A percentile compares a stretch with the other conserved stretches of the same genome.
These are phyloP conservation scores for Candida nitratophila DNA, from an alignment of 805 yeast genomes.

Conservation along the genomic window DNA sequence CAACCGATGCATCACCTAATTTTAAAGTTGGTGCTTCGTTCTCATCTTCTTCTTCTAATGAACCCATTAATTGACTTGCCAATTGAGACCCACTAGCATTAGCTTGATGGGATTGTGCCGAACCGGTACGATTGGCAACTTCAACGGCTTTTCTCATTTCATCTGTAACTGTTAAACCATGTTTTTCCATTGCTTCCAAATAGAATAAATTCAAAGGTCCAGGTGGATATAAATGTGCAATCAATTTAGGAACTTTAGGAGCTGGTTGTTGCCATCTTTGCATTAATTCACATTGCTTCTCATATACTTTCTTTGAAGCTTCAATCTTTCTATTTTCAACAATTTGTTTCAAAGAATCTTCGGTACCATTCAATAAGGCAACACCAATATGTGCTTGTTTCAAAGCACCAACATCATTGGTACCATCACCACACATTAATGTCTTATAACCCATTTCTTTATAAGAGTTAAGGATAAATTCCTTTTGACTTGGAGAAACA, in stretches of 20 bases:
- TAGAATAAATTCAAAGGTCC: constrained; percentile 89
- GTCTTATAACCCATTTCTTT: constrained; percentile 89
- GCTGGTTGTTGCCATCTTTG: constrained; percentile 75
- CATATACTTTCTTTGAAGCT: constrained; percentile 58
- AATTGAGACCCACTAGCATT: constrained; percentile 32
- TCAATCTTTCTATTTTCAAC: constrained; percentile 73
- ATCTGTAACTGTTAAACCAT: constrained; percentile 73
- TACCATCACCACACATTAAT: constrained; percentile 99
- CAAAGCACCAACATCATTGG: constrained; percentile 99
- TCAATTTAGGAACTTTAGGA: constrained; percentile 76
- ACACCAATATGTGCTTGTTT: constrained; percentile 98
- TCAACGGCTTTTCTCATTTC: constrained; percentile 60
- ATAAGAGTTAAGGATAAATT: constrained; percentile 74
- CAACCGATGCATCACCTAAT: constrained; percentile 97
- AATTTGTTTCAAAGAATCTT: constrained; percentile 83
- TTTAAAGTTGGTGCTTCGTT: constrained; percentile 87
- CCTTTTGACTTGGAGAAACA: constrained; percentile 95
- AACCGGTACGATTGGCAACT: constrained; percentile 31
- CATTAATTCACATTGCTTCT: constrained; percentile 77
- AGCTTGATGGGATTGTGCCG: constrained; percentile 27
- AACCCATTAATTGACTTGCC: constrained; percentile 61
- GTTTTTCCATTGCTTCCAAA: constrained; percentile 74
- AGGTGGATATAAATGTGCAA: constrained; percentile 96
- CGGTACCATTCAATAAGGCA: constrained; percentile 96
- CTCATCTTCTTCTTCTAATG: constrained; percentile 47